Percentiles rank a stretch among this genome's conserved stretches.
These are phyloP conservation scores for Begonia peltatifolia DNA, from an alignment of 306 rosid genomes.

Conservation along the genomic window DNA sequence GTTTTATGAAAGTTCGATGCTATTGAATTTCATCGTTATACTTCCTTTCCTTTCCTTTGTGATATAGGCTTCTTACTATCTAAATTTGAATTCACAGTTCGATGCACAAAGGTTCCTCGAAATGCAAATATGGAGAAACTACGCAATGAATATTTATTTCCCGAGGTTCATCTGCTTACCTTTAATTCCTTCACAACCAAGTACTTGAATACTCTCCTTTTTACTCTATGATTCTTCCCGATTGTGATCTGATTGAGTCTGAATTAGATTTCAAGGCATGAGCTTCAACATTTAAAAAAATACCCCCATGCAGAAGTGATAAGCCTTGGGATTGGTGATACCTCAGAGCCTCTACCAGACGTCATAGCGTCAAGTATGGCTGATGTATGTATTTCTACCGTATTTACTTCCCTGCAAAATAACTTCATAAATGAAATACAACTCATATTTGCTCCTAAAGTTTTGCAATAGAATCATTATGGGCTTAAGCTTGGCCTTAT, in stretches of 20 bases:
- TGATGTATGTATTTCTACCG: conserved; percentile 20
- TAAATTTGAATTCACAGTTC: conserved; percentile 25
- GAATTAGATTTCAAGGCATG: conserved; percentile 42
- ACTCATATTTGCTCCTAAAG: not conserved
- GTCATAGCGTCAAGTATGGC: conserved; percentile 47
- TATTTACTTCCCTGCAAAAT: not conserved
- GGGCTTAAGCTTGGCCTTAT: too few species aligned
- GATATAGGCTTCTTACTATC: conserved; percentile 3
- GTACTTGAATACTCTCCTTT: too few species aligned
- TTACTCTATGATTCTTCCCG: not conserved
- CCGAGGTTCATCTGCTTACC: conserved; percentile 34
- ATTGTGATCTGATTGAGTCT: not conserved
- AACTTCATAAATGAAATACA: not conserved
- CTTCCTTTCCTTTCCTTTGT: conserved; percentile 2
- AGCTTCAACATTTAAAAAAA: conserved; percentile 38
- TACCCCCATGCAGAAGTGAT: conserved; percentile 46
- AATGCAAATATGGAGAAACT: conserved; percentile 56
- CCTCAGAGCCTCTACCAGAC: conserved; percentile 55
- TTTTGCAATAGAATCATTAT: too few species aligned
- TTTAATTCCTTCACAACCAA: not conserved
- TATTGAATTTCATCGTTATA: not conserved
- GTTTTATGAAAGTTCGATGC: not conserved
- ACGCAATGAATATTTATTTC: conserved; percentile 49
- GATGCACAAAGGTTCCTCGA: conserved; percentile 43
- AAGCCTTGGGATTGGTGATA: conserved; percentile 63